These are phyloP conservation scores for Croton laevigatus DNA, from an alignment of 441 rosid species.

Conservation along the genomic window DNA sequence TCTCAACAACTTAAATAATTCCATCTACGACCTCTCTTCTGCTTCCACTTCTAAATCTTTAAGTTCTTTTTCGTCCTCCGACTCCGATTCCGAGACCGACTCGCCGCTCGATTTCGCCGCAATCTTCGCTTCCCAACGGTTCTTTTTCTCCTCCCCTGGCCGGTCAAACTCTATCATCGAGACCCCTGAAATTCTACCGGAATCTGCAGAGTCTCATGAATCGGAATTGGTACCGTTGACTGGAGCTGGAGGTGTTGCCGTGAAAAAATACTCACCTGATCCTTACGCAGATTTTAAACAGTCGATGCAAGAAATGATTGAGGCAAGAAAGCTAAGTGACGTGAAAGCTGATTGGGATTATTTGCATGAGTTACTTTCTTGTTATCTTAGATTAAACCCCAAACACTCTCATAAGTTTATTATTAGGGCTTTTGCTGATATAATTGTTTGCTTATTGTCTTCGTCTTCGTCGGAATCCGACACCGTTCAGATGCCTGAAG, in stretches of 20 bases:
- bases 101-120: conserved; percentile 58
- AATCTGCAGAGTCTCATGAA: not conserved
- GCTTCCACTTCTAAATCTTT: conserved; percentile 47
- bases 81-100: conserved; percentile 38
- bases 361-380: conserved; percentile 65
- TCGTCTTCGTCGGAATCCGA: conserved; percentile 25
- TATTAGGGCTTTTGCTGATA: conserved; percentile 73
- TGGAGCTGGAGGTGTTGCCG: conserved; percentile 61
- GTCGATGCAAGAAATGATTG: conserved; percentile 90
- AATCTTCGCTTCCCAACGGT: conserved; percentile 76
- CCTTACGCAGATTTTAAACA: conserved; percentile 68
- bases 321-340: conserved; percentile 54
- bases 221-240: conserved; percentile 11
- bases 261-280: conserved; percentile 63
- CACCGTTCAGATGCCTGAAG: conserved; percentile 20
- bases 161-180: conserved; percentile 80
- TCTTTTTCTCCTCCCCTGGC: conserved; percentile 94
- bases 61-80: conserved; percentile 33
- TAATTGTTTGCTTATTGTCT: conserved; percentile 47
- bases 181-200: conserved; percentile 29
- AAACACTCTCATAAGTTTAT: conserved; percentile 64
- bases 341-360: conserved; percentile 57
- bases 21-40: conserved; percentile 38
- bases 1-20: conserved; percentile 45
- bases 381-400: conserved; percentile 73